Conservation (phyloP, 177 flowering plant genomes). For the Vitis hybrid region DNA sequence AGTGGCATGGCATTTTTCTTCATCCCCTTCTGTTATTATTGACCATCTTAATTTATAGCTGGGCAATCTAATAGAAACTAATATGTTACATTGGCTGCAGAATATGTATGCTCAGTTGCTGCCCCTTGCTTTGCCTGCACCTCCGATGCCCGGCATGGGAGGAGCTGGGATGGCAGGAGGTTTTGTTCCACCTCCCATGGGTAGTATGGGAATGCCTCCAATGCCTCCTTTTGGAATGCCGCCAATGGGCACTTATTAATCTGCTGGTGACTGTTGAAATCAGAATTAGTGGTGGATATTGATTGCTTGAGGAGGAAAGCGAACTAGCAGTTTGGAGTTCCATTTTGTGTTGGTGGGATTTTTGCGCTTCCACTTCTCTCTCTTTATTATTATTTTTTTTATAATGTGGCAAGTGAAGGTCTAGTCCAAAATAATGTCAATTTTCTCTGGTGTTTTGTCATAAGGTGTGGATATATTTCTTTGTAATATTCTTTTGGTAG, state of each 20-base stretch:
- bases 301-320: not conserved
- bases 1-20: not conserved
- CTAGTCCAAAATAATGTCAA: constrained; percentile 18
- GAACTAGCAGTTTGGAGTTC: constrained; percentile 1
- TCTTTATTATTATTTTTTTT: not conserved
- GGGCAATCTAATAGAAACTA: not conserved
- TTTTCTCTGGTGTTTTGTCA: not conserved
- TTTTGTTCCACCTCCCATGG: constrained; percentile 41
- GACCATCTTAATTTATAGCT: not conserved
- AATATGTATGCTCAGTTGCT: constrained; percentile 96
- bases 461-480: constrained; percentile 34
- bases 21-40: not conserved
- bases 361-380: not conserved
- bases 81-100: constrained; percentile 38
- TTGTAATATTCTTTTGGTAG: constrained; percentile 54
- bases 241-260: constrained; percentile 69
- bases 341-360: constrained; percentile 4
- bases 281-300: not conserved
- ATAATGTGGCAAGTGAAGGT: constrained; percentile 18
- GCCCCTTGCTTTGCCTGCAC: constrained; percentile 98
- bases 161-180: constrained; percentile 34
- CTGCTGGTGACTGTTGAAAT: not conserved
- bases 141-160: constrained; percentile 83
- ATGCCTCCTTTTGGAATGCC: constrained; percentile 98
- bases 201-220: constrained; percentile 91